These are phyloP conservation scores for Daldinia decipiens DNA, from an alignment of 495 filamentous ascomycete genomes.

Conservation along the genomic window DNA sequence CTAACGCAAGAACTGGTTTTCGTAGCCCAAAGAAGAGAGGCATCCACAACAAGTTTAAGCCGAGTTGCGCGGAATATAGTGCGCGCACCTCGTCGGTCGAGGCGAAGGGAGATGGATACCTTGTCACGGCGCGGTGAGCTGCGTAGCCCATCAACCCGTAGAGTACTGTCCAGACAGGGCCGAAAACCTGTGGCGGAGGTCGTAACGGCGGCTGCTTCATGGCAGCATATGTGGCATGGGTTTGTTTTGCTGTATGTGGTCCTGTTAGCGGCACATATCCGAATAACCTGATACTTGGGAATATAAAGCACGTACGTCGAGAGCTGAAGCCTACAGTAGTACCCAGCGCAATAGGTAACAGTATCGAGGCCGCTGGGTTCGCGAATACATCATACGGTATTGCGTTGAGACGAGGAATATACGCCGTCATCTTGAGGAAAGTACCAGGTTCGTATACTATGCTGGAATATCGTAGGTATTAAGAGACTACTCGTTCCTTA, in stretches of 20 bases:
- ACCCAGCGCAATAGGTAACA: constrained; percentile 74
- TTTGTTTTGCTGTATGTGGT: constrained; percentile 59
- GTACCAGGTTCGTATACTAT: neutral
- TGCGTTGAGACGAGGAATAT: constrained; percentile 66
- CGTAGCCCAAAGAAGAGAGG: constrained; percentile 85
- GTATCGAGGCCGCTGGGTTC: constrained; percentile 71
- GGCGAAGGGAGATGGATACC: constrained; percentile 42
- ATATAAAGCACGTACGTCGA: constrained; percentile 58
- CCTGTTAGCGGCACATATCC: neutral
- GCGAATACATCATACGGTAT: constrained; percentile 71
- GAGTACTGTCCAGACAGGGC: constrained; percentile 84
- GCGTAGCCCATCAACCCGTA: constrained; percentile 93
- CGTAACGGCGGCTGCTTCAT: constrained; percentile 82
- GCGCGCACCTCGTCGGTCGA: constrained; percentile 54
- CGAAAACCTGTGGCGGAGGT: constrained; percentile 84
- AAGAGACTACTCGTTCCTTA: neutral
- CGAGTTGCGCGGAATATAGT: constrained; percentile 85
- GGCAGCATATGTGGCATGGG: constrained; percentile 69
- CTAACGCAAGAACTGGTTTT: constrained; percentile 75
- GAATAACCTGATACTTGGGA: neutral
- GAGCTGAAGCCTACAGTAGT: constrained; percentile 70
- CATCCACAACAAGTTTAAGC: constrained; percentile 89
- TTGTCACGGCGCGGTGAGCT: constrained; percentile 70
- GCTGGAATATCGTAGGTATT: neutral
- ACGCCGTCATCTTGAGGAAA: constrained; percentile 68